Base-by-base conservation (phyloP, 2,329 filamentous ascomycete species). In the Nakataea oryzae region DNA sequence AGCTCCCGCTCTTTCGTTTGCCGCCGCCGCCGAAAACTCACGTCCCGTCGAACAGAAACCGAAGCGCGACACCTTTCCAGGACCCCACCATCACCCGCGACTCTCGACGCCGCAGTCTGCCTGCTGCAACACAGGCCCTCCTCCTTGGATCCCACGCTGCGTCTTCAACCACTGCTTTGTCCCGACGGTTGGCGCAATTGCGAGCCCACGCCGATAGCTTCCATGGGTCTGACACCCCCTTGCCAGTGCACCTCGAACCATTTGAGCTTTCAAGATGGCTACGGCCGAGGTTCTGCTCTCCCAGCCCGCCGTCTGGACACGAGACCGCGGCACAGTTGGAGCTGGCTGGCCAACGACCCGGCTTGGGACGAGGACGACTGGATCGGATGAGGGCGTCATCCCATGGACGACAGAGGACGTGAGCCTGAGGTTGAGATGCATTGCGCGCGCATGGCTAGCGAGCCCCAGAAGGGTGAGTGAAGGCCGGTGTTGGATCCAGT, bases 211-310 rank as follows among this genome's bases (percentile, higher is more conserved):
- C 27, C 55, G 29, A 57, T 68, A 76, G 78, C 76, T 76, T 78
- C 78, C 80, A 84, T 84, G 81, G 77, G 76, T 81, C 72, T 76
- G 73, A 75, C 73, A 73, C 69, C 72, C 66, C 67, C 67, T 67
- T 69, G 72, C 72, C 69, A 75, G 69, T 69, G 70, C 67, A 77
- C 73, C 65, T 67, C 69, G 73, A 79, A 75, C 72, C 75, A 73
- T 69, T 68, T 67, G 67, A 73, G 75, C 73, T 76, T 72, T 72
- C 78, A 81, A 69, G 72, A 85, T 85, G 82, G 81, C 82, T 73
- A 74, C 79, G 72, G 76, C 76, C 75, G 74, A 76, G 67, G 74
- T 82, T 74, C 70, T 78, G 72, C 71, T 72, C 65, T 74, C 73
- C 67, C 74, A 71, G 63, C 62, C 54, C 72, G 74, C 71, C 71